Base-by-base conservation (phyloP, 2,329 filamentous ascomycete genomes). In the Ceratocystis ficicola region DNA sequence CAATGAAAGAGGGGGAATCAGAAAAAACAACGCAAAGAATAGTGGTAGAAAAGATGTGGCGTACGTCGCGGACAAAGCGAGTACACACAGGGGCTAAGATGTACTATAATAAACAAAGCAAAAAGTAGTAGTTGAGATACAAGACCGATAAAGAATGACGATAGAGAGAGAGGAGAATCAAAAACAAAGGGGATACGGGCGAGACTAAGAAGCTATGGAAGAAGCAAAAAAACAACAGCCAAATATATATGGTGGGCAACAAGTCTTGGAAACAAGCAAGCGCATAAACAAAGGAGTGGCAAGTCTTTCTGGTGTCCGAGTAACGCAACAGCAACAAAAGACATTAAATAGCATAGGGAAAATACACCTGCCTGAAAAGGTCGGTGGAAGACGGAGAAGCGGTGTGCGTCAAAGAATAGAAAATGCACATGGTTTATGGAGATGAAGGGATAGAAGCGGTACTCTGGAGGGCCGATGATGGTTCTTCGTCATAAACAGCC, bases 401-500 rank as follows among this genome's bases (percentile, higher is more conserved):
- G 10, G 55, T 6, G 30, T n/a, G 55, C 6, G 7, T 25, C 6
- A 10, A 20, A 50, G 50, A 12, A 28, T 28, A 20, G 36, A 25
- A 20, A 25, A 12, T 48, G 44, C 12, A 44, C 6, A 20, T 46
- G 32, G 25, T 7, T 60, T 17, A 65, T 44, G 63, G 63, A 12
- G 63, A 65, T 15, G 50, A 57, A 8, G 63, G 36, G 2, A 59
- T 17, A 32, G 36, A 15, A 60, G 63, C 30, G 28, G 28, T 17
- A 10, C 32, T 20, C 70, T 71, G 8, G 5, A 28, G n/a, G 48
- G 57, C 68, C 64, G 77, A 66, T 73, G 78, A 30, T 12, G 48
- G 41, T 4, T 67, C 66, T 44, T 67, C 83, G 83, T 67, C 63
- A 57, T 62, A 65, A 28, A 67, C 59, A 20, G 64, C 12, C 71